Percentiles rank a stretch among this genome's conserved stretches.
phyloP scores from a whole-genome alignment of 495 filamentous ascomycete genomes.

The Tuber calosporum region DNA sequence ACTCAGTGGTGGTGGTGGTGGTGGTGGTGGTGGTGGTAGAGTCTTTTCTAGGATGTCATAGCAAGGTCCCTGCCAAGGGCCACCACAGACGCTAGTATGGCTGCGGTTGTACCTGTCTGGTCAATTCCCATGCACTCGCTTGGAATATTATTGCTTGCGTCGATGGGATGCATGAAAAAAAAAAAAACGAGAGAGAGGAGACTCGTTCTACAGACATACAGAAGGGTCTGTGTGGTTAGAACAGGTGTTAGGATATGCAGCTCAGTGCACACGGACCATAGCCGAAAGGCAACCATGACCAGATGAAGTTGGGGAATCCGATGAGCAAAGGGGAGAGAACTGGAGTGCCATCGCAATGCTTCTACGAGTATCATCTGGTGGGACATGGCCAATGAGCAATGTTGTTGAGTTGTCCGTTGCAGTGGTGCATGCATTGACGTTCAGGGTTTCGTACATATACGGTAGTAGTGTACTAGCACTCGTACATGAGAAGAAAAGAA shows the following conservation, averaged over 20 bases:
- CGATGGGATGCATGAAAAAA: neutral
- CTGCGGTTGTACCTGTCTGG: neutral
- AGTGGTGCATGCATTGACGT: neutral
- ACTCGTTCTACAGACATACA: neutral
- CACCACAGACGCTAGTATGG: neutral
- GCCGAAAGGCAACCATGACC: constrained; percentile 3
- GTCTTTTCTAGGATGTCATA: neutral
- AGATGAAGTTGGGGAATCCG: neutral
- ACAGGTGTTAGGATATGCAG: neutral
- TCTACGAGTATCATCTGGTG: neutral
- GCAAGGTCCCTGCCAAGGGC: neutral
- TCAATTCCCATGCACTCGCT: neutral
- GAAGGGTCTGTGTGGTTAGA: constrained; percentile 5
- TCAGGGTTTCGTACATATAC: neutral
- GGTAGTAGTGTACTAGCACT: neutral
- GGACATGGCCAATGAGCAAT: neutral
- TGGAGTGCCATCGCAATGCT: neutral
- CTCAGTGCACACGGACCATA: neutral
- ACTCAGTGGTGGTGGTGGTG: neutral
- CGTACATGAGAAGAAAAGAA: neutral
- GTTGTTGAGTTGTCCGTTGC: neutral
- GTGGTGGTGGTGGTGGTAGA: neutral
- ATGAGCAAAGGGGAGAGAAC: neutral
- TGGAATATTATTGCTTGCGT: neutral
- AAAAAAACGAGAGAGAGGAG: neutral